phyloP scores from a whole-genome alignment of 768 basidiomycete species.

The Ephemerocybe angulata region DNA sequence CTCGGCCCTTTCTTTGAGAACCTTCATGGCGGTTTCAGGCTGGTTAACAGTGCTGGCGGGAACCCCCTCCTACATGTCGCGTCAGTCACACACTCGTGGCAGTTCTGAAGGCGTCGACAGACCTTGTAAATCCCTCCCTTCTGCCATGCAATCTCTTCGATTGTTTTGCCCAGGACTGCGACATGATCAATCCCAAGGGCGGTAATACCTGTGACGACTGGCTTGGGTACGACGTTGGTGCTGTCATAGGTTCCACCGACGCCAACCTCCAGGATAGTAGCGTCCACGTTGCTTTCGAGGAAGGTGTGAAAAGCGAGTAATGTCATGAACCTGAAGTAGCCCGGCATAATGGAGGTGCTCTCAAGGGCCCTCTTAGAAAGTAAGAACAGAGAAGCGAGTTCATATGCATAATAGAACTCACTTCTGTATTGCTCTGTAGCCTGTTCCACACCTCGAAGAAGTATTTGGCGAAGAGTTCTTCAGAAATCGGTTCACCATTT shows the following conservation, averaged over 20 bases:
- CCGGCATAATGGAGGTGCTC: constrained; percentile 74
- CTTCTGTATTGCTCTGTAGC: constrained; percentile 59
- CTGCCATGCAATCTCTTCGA: constrained; percentile 88
- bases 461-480: constrained; percentile 82
- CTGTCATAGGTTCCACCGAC: constrained; percentile 93
- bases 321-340: constrained; percentile 92
- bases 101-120: constrained; percentile 6
- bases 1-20: constrained; percentile 63
- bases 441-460: constrained; percentile 97
- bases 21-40: constrained; percentile 59
- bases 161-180: constrained; percentile 79
- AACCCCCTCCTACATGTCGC: constrained; percentile 54
- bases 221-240: constrained; percentile 91
- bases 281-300: constrained; percentile 75
- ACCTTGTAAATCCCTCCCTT: constrained; percentile 98
- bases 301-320: constrained; percentile 91
- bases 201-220: constrained; percentile 87
- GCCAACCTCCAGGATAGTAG: constrained; percentile 93
- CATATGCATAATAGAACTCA: constrained; percentile 26
- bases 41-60: constrained; percentile 86
- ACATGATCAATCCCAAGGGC: constrained; percentile 92
- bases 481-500: constrained; percentile 85
- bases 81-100: constrained; percentile 4
- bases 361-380: constrained; percentile 4
- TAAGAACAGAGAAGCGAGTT: constrained; percentile 1